Evolutionary conservation across 2,329 filamentous ascomycete species (phyloP), one percentile per base, ranked within the genome.

Genomic region (Botryotinia narcissicola): DNA sequence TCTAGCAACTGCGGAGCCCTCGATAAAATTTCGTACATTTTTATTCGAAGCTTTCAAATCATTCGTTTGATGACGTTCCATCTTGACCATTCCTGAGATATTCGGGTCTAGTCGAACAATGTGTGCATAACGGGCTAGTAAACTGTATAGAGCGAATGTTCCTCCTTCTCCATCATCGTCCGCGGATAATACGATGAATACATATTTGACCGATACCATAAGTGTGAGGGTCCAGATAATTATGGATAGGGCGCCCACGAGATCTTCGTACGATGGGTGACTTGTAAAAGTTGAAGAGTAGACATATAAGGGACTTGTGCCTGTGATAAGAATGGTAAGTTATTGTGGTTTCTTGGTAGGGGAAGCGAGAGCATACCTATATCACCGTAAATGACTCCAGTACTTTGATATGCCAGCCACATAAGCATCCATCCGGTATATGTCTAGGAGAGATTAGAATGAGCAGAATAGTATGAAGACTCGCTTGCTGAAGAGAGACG

Each of bases 101-200:
- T 86, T 86, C 4, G 90, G 89, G 75, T 91, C 90, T 20, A 85
- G 83, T 66, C 87, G 85, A 22, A 87, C 85, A 74, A 93, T 91
- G 75, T 90, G 86, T 71, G 87, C 85, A 80, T 87, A 90, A 77
- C 89, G 84, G 7, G 89, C 87, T 2, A 92, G 85, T 22, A 92
- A 81, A 5, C 88, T 89, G 80, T 92, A 92, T 40, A 90, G 86
- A 44, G 87, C 88, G 80, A 92, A 92, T 0, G 90, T 92, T 44
- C 91, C 91, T 42, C 91, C 91, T 78, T 93, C 90, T 62, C 91
- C 91, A 78, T 92, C 90, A 75, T 93, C 90, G 80, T 92, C 90
- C 70, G 91, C 91, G 48, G 83, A 84, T 8, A 93, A 82, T 54
- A 93, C 87, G 78, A 93, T 87, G 75, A 91, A 83, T 57, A 90